phyloP scores from a whole-genome alignment of 2,329 filamentous ascomycete genomes.

The Cadophora sp. region DNA sequence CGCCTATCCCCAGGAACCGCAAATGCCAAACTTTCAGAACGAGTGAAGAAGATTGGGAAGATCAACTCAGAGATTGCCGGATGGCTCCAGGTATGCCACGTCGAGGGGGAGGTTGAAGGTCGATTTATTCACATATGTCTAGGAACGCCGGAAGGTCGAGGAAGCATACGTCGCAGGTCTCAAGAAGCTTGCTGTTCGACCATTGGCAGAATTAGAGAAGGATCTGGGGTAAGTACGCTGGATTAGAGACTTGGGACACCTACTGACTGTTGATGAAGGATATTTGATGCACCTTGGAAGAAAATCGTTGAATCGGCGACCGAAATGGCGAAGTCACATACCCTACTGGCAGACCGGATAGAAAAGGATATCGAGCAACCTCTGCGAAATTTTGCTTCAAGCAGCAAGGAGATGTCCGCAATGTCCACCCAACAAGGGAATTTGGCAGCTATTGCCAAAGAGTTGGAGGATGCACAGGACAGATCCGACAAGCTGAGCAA shows the following conservation, averaged over 20 bases:
- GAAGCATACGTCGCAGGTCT: constrained; percentile 86
- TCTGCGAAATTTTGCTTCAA: constrained; percentile 75
- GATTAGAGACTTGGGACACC: constrained; percentile 11
- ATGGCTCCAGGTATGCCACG: constrained; percentile 81
- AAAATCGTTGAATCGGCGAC: constrained; percentile 83
- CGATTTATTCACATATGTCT: constrained; percentile 38
- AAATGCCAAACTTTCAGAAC: constrained; percentile 81
- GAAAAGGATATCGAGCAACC: constrained; percentile 88
- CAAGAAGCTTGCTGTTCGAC: constrained; percentile 78
- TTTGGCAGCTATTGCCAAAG: constrained; percentile 79
- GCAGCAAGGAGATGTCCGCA: constrained; percentile 77
- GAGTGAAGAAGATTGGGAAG: constrained; percentile 84
- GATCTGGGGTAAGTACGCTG: constrained; percentile 80
- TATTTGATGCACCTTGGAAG: constrained; percentile 91
- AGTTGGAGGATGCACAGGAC: constrained; percentile 83
- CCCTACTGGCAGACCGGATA: constrained; percentile 79
- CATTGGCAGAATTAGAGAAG: constrained; percentile 74
- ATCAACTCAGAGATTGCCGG: constrained; percentile 93
- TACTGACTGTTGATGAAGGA: constrained; percentile 58
- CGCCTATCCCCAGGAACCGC: constrained; percentile 83
- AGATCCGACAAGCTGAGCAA: constrained; percentile 83
- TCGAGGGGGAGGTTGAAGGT: constrained; percentile 1
- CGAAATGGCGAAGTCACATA: constrained; percentile 82
- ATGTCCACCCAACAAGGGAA: constrained; percentile 85
- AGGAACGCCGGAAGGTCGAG: constrained; percentile 94